A percentile compares a stretch with the other conserved stretches of the same genome.
Evolutionary conservation across 768 basidiomycete genomes (phyloP).

Genomic region (Clavulina sp.): DNA sequence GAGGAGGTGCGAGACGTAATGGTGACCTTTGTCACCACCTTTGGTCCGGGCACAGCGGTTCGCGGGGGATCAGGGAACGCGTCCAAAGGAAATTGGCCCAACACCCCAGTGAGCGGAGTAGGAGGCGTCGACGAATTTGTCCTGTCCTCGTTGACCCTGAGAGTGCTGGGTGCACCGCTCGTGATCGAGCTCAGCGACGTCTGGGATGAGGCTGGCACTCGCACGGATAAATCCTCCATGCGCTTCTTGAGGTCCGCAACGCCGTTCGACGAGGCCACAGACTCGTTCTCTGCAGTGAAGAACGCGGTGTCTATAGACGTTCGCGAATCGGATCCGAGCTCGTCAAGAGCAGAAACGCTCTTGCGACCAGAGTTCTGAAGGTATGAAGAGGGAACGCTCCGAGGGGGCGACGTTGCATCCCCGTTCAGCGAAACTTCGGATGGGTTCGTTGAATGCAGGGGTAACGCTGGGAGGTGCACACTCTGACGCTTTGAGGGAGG

Average conservation of each 20-base stretch:
- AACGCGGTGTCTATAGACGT: not conserved
- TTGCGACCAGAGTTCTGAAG: not conserved
- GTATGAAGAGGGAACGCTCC: not conserved
- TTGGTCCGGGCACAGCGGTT: not conserved
- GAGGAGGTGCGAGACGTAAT: not conserved
- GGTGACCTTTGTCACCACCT: not conserved
- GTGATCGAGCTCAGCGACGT: not conserved
- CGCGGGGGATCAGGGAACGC: not conserved
- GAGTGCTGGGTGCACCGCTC: not conserved
- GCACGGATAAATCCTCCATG: constrained; percentile 1
- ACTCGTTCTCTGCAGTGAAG: not conserved
- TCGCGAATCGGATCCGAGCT: too few species aligned
- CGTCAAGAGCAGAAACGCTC: not conserved
- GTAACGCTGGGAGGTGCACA: not conserved
- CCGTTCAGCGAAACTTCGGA: not conserved
- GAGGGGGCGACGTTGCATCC: not conserved
- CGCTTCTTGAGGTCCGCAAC: too few species aligned
- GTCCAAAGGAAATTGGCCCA: not conserved
- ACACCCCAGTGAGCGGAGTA: not conserved
- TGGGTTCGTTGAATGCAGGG: not conserved
- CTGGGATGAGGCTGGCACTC: not conserved
- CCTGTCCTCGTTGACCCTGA: not conserved
- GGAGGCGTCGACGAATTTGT: too few species aligned
- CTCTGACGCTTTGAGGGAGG: not conserved
- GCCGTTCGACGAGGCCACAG: too few species aligned